These are phyloP conservation scores for Aspergillus funiculosus DNA, from an alignment of 495 filamentous ascomycete genomes.

Conservation along the genomic window DNA sequence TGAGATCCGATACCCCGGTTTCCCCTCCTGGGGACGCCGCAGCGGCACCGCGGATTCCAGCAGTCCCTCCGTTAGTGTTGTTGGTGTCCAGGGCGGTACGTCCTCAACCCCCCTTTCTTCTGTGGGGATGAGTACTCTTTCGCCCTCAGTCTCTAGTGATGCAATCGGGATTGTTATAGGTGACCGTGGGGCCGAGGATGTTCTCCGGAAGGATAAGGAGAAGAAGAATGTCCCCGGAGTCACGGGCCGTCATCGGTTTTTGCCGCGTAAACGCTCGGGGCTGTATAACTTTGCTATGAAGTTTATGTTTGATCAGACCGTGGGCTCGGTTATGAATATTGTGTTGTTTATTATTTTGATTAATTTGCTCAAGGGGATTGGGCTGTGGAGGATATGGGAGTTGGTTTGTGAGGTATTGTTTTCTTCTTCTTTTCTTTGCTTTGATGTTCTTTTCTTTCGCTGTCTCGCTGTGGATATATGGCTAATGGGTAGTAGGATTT, in stretches of 20 bases:
- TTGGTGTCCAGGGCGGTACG: too few species aligned
- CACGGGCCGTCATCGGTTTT: neutral
- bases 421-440: conserved; percentile 4
- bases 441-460: neutral
- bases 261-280: conserved; percentile 23
- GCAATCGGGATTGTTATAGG: too few species aligned
- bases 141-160: too few species aligned
- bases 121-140: too few species aligned
- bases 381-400: conserved; percentile 22
- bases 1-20: conserved; percentile 49
- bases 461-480: neutral
- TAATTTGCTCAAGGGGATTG: conserved; percentile 45
- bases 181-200: too few species aligned
- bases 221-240: conserved; percentile 22
- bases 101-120: too few species aligned
- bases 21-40: conserved; percentile 23
- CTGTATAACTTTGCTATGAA: conserved; percentile 71
- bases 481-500: conserved; percentile 49
- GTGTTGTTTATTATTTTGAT: conserved; percentile 62
- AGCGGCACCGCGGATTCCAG: too few species aligned
- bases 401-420: conserved; percentile 35
- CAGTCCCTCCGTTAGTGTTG: too few species aligned
- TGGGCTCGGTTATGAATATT: conserved; percentile 73
- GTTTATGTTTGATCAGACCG: conserved; percentile 73
- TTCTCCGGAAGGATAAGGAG: too few species aligned